Base-by-base conservation (phyloP, 345 rosid species). In the Lenwebbia sp. region DNA sequence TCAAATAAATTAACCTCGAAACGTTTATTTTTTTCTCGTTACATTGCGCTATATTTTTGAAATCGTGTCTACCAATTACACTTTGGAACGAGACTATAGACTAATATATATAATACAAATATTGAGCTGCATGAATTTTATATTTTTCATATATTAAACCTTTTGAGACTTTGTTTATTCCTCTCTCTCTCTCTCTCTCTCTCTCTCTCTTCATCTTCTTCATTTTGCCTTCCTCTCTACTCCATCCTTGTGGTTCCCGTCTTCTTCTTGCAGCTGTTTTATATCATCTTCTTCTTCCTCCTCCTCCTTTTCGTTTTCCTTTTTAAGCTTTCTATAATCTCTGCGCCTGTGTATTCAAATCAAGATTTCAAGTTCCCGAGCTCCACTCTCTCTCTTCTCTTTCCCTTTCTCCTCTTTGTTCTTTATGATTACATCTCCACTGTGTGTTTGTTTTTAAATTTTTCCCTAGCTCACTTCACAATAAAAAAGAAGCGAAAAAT, bases 401-500 rank as follows among this genome's bases (percentile, higher is more conserved):
- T 47, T 57, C 83, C 33, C 40, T 54, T 9, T 85, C 81, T 50
- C 52, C 41, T n/a, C n/a, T n/a, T n/a, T n/a, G n/a, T n/a, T n/a
- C n/a, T n/a, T n/a, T n/a, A n/a, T n/a, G n/a, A n/a, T n/a, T n/a
- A n/a, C n/a, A n/a, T n/a, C n/a, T 65, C 78, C 78, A 33, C 83
- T 85, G 51, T 70, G 26, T 75, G 83, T 33, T 12, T 22, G 82
- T 75, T 40, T 65, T 85, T 82, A 74, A 65, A 47, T 9, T 47
- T 65, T 65, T 65, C 78, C 25, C 22, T 30, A 22, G 33, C 78
- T 65, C 78, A 65, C 78, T 65, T 65, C 3, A 37, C 25, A 65
- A 33, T 17, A 86, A 83, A 82, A 90, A 85, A 82, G 76, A 88
- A 87, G 88, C 14, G 54, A 21, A 28, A 22, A 76, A 22, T 41